Evolutionary conservation across 2,329 filamentous ascomycete genomes (phyloP).

Genomic region (Calonectria honghensis): DNA sequence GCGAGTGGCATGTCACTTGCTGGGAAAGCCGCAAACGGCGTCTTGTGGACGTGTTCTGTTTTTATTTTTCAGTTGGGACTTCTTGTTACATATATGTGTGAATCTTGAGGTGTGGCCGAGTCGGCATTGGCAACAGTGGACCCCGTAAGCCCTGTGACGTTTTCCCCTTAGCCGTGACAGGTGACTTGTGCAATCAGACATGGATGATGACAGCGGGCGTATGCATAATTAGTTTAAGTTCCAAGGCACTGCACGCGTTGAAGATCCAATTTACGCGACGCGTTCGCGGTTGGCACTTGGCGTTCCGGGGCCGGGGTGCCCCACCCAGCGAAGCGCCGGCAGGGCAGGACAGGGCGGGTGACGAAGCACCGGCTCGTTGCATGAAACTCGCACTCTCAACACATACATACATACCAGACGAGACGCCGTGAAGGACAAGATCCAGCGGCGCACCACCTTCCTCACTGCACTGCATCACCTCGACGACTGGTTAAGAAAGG

Average conservation of each 20-base stretch:
- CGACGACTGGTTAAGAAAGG: not conserved
- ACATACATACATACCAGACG: not conserved
- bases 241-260: slow-evolving; percentile 26
- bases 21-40: slow-evolving; percentile 23
- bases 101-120: not conserved
- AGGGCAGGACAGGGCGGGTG: slow-evolving; percentile 11
- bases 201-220: not conserved
- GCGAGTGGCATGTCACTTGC: slow-evolving; percentile 11
- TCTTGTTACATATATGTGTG: slow-evolving; percentile 1
- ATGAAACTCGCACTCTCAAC: slow-evolving; percentile 21
- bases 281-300: slow-evolving; percentile 49
- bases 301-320: slow-evolving; percentile 39
- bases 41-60: slow-evolving; percentile 7
- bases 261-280: slow-evolving; percentile 51
- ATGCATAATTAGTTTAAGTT: not conserved
- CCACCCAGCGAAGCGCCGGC: slow-evolving; percentile 40
- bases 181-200: not conserved
- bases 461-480: not conserved
- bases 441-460: not conserved
- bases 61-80: not conserved
- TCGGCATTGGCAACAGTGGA: not conserved
- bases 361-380: slow-evolving; percentile 21
- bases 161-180: not conserved
- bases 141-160: not conserved
- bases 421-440: slow-evolving; percentile 1